Base-by-base conservation (phyloP, 2,329 filamentous ascomycete genomes). In the Xylariaceae sp. region DNA sequence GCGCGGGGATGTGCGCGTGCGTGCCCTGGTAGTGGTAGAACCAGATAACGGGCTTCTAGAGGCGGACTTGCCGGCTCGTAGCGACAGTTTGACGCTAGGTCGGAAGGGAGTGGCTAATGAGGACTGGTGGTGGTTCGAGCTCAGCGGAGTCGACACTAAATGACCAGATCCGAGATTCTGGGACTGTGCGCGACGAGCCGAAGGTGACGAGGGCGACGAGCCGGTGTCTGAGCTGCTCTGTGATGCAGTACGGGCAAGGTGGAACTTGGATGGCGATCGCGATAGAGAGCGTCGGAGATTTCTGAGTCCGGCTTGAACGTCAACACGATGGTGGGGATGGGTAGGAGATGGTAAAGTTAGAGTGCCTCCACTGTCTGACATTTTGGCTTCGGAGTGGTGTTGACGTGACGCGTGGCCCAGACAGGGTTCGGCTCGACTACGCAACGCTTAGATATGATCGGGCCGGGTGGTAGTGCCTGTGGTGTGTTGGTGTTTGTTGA, bases 231-330 rank as follows among this genome's bases (percentile, higher is more conserved):
- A 77, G 59, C 72, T 75, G 62, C 70, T 69, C 54, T 80, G 76
- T 0, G 81, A 82, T 50, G 73, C 73, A 51, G 77, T 73, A 63
- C 80, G 78, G 54, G 74, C 73, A 42, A 95, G 77, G 58, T 84
- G 82, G 73, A 94, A 93, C 73, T 94, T 96, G 37, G 93, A 96
- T 9, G 93, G 93, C n/a, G 93, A 97, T 68, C 92, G 85, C 59
- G 92, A 97, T 64, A 97, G 81, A 30, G 93, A 96, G 67, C 91
- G 89, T 65, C 92, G 84, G 60, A 97, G 80, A 69, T 91, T 89
- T 71, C 90, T 85, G 64, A 96, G 89, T 60, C 89, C 88, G 54
- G 89, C 88, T 56, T 72, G 71, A 65, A 90, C 86, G 77, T 96
- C 90, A 68, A 93, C 88, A 75, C 89, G 88, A 72, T 91, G 89